Percentiles rank a stretch among this genome's conserved stretches.
Conservation (phyloP, 2,329 filamentous ascomycete genomes). For the Beauveria varroae region DNA sequence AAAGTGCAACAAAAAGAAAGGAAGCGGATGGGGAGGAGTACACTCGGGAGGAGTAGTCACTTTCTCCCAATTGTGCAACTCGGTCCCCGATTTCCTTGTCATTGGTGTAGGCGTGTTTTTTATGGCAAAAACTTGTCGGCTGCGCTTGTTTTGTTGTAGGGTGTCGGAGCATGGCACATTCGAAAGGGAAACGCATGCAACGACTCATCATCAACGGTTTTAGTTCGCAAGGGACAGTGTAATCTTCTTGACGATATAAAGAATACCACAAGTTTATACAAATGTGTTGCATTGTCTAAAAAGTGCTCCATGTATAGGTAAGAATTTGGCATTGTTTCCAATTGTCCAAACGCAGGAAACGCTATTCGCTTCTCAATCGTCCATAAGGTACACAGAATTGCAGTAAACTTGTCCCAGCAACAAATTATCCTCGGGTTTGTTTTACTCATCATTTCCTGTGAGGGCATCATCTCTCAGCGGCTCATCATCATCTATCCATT, state of each 20-base stretch:
- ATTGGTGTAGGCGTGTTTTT: conserved; percentile 9
- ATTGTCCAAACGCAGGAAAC: background rate
- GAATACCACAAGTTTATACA: conserved; percentile 22
- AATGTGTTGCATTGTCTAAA: background rate
- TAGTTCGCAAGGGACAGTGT: conserved; percentile 21
- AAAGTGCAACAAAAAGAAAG: background rate
- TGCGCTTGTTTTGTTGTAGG: conserved; percentile 5
- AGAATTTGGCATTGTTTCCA: no score
- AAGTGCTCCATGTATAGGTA: no score
- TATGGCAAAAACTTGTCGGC: conserved; percentile 3
- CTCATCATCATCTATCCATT: no score
- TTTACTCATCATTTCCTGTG: no score
- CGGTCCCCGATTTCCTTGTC: background rate
- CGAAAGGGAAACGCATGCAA: conserved; percentile 30
- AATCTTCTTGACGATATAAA: conserved; percentile 29
- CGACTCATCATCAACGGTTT: conserved; percentile 17
- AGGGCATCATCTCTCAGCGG: no score
- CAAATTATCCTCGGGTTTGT: no score
- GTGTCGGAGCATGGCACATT: conserved; percentile 29
- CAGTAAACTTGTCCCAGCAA: no score
- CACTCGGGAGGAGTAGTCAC: background rate
- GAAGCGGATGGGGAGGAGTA: background rate
- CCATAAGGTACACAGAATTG: no score
- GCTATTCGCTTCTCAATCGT: no score
- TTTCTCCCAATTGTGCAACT: background rate